A percentile compares a stretch with the other conserved stretches of the same genome.
These are phyloP conservation scores for Nakazawaea ernobii DNA, from an alignment of 805 yeast species.

Conservation along the genomic window DNA sequence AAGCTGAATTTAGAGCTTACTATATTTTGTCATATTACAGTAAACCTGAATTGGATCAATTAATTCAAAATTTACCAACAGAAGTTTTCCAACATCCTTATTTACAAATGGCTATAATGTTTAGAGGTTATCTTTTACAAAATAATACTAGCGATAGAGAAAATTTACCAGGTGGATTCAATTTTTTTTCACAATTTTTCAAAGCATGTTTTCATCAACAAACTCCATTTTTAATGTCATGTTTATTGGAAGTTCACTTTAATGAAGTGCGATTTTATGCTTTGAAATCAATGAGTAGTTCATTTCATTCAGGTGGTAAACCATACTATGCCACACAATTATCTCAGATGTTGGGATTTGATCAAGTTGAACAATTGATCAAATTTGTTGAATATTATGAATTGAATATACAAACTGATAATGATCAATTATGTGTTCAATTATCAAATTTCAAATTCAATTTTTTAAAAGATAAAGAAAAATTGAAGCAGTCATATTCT, in stretches of 20 bases:
- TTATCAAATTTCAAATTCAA: conserved; percentile 34
- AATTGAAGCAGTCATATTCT: conserved; percentile 43
- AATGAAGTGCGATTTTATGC: conserved; percentile 76
- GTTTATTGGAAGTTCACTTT: conserved; percentile 73
- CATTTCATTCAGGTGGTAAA: conserved; percentile 67
- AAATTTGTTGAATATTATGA: conserved; percentile 62
- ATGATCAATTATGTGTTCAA: conserved; percentile 33
- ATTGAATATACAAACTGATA: conserved; percentile 33
- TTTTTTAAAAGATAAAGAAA: conserved; percentile 29
- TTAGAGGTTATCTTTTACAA: conserved; percentile 63
- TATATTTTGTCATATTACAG: conserved; percentile 71
- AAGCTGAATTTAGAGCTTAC: conserved; percentile 91
- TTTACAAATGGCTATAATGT: conserved; percentile 66
- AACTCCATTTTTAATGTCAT: conserved; percentile 65
- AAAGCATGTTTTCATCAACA: conserved; percentile 38
- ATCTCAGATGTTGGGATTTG: conserved; percentile 57
- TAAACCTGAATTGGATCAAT: conserved; percentile 82
- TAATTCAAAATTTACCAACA: conserved; percentile 61
- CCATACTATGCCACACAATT: conserved; percentile 51
- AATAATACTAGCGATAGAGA: conserved; percentile 51
- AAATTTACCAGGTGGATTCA: conserved; percentile 50
- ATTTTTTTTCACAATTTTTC: conserved; percentile 63
- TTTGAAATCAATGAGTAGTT: conserved; percentile 54
- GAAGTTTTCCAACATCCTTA: conserved; percentile 44
- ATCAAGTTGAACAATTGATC: conserved; percentile 44